Base-by-base conservation (phyloP, 73 alveolate species). In the Symbiodinium natans region DNA sequence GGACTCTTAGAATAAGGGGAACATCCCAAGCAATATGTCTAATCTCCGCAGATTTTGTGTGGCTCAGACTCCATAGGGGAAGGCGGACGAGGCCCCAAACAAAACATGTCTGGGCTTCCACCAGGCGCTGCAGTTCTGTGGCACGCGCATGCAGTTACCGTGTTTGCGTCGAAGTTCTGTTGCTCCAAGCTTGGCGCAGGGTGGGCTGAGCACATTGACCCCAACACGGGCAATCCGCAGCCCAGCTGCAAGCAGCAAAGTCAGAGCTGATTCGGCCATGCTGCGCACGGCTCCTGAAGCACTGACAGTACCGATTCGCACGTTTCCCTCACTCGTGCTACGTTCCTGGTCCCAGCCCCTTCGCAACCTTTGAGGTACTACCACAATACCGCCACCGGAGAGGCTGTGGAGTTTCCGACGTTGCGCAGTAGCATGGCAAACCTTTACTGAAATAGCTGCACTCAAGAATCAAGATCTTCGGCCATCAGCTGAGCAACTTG, bases 181-280 rank as follows among this genome's bases (percentile, higher is more conserved):
- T 46, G 59, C 59, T 46, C 84, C 84, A 33, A 11, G n/a, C 42
- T 33, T n/a, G 80, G 39, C 10, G n/a, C 95, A 89, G 95, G 95
- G 36, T 89, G 95, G 95, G 95, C 95, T 56, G 95, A 89, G 86
- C 95, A 89, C 31, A 34, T 89, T 54, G 95, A 89, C 86, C 95
- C 95, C 87, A 63, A 34, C 27, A 59, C 95, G 36, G 95, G 95
- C 87, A 89, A 89, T 71, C 74, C 95, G 95, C 48, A 27, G 74
- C 95, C 19, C 41, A 85, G 43, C 41, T 3, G 80, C 80, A 63
- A 63, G 59, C 59, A 46, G 59, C 59, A 6, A 9, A 13, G 6
- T 6, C 59, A 46, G 59, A 46, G n/a, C n/a, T n/a, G n/a, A n/a
- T n/a, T n/a, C n/a, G n/a, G n/a, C n/a, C n/a, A n/a, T n/a, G n/a